Evolutionary conservation across 352 stramenopile species (phyloP).

Genomic region (Halophytophthora batemanensis): DNA sequence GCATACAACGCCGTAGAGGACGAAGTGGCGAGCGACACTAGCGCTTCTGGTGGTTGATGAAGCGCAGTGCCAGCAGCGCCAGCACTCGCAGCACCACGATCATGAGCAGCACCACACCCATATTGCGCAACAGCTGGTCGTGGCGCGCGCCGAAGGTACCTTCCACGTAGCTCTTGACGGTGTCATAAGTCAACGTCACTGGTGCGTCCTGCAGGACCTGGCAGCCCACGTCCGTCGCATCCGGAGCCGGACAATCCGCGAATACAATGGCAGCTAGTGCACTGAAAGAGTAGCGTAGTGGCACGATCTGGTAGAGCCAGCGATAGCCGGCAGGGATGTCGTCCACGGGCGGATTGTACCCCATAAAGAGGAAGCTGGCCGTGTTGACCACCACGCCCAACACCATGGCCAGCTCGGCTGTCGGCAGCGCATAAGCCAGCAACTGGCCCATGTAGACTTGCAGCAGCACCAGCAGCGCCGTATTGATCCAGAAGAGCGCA

Average conservation of each 20-base stretch:
- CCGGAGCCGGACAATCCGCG: slow-evolving; percentile 24
- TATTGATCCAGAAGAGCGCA: slow-evolving; percentile 44
- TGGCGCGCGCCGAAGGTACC: slow-evolving; percentile 36
- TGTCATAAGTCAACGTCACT: slow-evolving; percentile 24
- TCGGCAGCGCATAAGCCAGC: slow-evolving; percentile 35
- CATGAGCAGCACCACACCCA: slow-evolving; percentile 34
- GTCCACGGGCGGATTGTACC: slow-evolving; percentile 60
- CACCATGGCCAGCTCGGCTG: slow-evolving; percentile 39
- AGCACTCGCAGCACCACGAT: slow-evolving; percentile 43
- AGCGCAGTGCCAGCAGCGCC: slow-evolving; percentile 41
- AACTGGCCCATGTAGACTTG: slow-evolving; percentile 53
- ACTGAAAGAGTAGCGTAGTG: slow-evolving; percentile 43
- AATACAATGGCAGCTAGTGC: slow-evolving; percentile 40
- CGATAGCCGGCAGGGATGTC: slow-evolving; percentile 48
- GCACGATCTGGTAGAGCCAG: slow-evolving; percentile 59
- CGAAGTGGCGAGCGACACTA: slow-evolving; percentile 5
- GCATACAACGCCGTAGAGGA: neutral
- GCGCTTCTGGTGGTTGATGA: slow-evolving; percentile 46
- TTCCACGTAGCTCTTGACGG: slow-evolving; percentile 44
- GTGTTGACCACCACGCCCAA: slow-evolving; percentile 49
- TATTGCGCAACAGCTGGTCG: slow-evolving; percentile 34
- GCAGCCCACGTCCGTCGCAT: slow-evolving; percentile 21
- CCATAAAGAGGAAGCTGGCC: slow-evolving; percentile 77
- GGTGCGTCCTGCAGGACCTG: slow-evolving; percentile 24
- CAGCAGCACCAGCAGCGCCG: slow-evolving; percentile 36